Base-by-base conservation (phyloP, 441 rosid genomes). In the Hura crepitans region DNA sequence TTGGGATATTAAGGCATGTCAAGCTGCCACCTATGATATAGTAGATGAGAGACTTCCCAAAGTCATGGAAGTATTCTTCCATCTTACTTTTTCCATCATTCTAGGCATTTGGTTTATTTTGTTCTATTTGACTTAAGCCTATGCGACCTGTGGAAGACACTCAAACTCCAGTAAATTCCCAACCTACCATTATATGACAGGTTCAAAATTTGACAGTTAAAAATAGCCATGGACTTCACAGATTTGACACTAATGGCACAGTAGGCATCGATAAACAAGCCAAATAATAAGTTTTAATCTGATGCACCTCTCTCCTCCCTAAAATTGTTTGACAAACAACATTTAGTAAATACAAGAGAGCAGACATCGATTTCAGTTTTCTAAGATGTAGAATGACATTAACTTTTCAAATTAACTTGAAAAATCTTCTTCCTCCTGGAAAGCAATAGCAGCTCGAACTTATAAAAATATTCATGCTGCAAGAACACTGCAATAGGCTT, bases 1-100 rank as follows among this genome's bases (percentile, higher is more conserved):
- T 60, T 59, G 35, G 63, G 56, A 69, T 65, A 60, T 57, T 31
- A 27, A 43, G 53, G 59, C 65, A 53, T 62, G 66, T 43, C 62
- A 50, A n/a, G 53, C 30, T 42, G 18, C 65, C 11, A n/a, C 53
- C 55, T 62, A 27, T 27, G 43, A 53, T 5, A 2, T 10, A 68
- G 11, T 22, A 45, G 42, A 46, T 37, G 49, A 56, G 61, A 43
- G 22, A 57, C 18, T 8, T 61, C 10, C 14, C 47, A 25, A 14
- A 49, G 31, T 12, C 47, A 61, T 60, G 20, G 15, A 56, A 58
- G 30, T 23, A 31, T 28, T 18, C 6, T 37, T 57, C 13, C 49
- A 9, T 47, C 25, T 22, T 22, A 18, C 28, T 55, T 23, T 43
- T 25, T 46, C 66, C 18, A 43, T 62, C 20, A 56, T 56, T 46